Percentiles rank a stretch among this genome's conserved stretches.
Evolutionary conservation across 2,329 filamentous ascomycete species (phyloP).

Genomic region (Alternaria sp.): DNA sequence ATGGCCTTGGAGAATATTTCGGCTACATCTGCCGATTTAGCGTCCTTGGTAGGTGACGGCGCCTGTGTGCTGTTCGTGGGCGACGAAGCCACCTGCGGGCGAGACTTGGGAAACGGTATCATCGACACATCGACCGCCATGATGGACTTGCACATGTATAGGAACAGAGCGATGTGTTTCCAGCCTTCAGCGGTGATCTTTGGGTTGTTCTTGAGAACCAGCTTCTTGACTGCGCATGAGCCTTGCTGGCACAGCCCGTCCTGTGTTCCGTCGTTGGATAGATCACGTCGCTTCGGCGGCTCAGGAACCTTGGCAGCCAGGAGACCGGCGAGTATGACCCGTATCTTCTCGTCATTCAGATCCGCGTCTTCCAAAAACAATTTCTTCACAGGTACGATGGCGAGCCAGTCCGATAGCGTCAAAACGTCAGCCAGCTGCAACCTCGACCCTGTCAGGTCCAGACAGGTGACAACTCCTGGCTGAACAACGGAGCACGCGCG

Average conservation of each 20-base stretch:
- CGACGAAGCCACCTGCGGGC: constrained; percentile 21
- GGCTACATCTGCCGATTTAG: constrained; percentile 60
- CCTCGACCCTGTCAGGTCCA: constrained; percentile 85
- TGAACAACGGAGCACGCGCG: constrained; percentile 68
- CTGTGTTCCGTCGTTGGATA: constrained; percentile 19
- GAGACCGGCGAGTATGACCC: constrained; percentile 84
- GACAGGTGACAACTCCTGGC: constrained; percentile 77
- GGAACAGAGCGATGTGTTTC: constrained; percentile 87
- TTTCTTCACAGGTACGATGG: constrained; percentile 88
- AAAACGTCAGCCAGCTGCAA: constrained; percentile 83
- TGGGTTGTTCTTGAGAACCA: constrained; percentile 86
- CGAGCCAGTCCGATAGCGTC: constrained; percentile 91
- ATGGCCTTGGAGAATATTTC: constrained; percentile 76
- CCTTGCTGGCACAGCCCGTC: constrained; percentile 25
- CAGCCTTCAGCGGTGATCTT: constrained; percentile 87
- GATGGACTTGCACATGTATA: constrained; percentile 87
- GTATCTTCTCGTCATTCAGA: constrained; percentile 82
- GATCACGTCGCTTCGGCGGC: constrained; percentile 52
- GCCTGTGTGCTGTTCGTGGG: constrained; percentile 16
- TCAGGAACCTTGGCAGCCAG: constrained; percentile 76
- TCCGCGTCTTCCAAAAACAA: constrained; percentile 87
- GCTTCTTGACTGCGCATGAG: constrained; percentile 80
- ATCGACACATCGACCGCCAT: constrained; percentile 87
- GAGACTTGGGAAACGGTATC: constrained; percentile 66
- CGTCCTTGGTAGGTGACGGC: constrained; percentile 11